Evolutionary conservation across 2,329 filamentous ascomycete genomes (phyloP), one percentile per base, ranked within the genome.

Genomic region (Coniochaeta pulveracea): DNA sequence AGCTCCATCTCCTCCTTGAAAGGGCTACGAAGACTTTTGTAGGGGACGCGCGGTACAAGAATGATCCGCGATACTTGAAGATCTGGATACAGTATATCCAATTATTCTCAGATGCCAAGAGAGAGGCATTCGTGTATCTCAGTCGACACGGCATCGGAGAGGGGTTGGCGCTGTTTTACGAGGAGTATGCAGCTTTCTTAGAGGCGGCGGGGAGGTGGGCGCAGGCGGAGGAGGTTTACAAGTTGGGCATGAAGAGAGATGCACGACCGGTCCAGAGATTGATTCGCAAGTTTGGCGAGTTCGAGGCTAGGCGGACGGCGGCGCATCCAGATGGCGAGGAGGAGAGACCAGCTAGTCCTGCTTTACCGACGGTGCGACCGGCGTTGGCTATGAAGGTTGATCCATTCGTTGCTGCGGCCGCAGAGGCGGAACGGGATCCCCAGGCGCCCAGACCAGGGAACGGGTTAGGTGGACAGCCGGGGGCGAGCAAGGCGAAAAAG

Each of bases 71-170:
- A 46, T 98, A 98, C 54, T 61, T 98, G 36, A 89, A 85, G 55
- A 56, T 98, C 33, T 98, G 91, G 91, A 66, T 96, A 19, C 78
- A 88, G 49, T 98, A 96, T 56, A 93, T 96, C 48, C 72, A 80
- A 33, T 75, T 95, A 47, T 96, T 96, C 58, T 83, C 85, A 4
- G 91, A 96, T 52, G 69, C 85, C n/a, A 88, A 89, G 3, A 78
- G 89, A 34, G 91, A 98, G 57, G 85, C 83, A 0, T 98, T 88
- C 52, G 76, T 91, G 29, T 98, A 93, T 51, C 68, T 98, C 22
- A 80, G 89, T 10, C 81, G 88, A 33, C 86, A 98, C 51, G 71
- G 69, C 41, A 85, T 98, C 39, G 91, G 89, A 39, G 86, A 95
- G 49, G 66, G 69, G 1, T 69, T 98, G 3, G 91, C 91, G 2